A percentile compares a stretch with the other conserved stretches of the same genome.
phyloP scores from a whole-genome alignment of 176 grass and related monocot species.

The Elymus sibiricus region DNA sequence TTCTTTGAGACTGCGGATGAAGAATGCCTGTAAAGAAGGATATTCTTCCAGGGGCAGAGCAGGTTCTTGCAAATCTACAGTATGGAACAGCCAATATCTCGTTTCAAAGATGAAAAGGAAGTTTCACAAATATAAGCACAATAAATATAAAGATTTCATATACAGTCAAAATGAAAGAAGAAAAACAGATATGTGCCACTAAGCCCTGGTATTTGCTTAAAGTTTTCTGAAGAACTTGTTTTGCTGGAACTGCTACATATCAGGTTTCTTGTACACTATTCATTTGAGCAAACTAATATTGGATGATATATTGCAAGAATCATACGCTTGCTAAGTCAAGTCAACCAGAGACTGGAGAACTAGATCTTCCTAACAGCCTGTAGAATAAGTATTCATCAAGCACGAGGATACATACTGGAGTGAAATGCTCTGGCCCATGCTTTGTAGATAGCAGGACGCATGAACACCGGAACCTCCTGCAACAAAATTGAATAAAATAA shows the following conservation, averaged over 20 bases:
- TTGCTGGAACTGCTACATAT: background rate
- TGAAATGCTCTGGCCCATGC: slow-evolving; percentile 82
- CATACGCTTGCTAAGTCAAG: background rate
- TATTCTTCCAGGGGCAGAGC: slow-evolving; percentile 75
- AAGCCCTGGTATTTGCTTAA: background rate
- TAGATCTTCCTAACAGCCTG: background rate
- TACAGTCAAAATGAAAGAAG: background rate
- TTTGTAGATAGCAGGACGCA: slow-evolving; percentile 58
- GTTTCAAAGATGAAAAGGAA: background rate
- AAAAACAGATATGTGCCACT: background rate
- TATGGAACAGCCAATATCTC: background rate
- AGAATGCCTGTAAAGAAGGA: slow-evolving; percentile 80
- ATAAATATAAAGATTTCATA: slow-evolving; percentile 1
- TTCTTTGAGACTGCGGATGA: slow-evolving; percentile 70
- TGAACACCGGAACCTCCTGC: slow-evolving; percentile 61
- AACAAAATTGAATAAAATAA: background rate
- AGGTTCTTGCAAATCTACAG: slow-evolving; percentile 80
- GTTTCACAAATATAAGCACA: background rate
- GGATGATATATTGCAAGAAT: background rate
- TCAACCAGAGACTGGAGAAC: background rate
- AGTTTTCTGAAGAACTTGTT: background rate
- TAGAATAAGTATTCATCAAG: background rate
- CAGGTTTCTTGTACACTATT: background rate
- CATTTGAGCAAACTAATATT: background rate
- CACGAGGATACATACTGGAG: slow-evolving; percentile 39